Base-by-base conservation (phyloP, 176 grass and related monocot species). In the Hyparrhenia diplandra region DNA sequence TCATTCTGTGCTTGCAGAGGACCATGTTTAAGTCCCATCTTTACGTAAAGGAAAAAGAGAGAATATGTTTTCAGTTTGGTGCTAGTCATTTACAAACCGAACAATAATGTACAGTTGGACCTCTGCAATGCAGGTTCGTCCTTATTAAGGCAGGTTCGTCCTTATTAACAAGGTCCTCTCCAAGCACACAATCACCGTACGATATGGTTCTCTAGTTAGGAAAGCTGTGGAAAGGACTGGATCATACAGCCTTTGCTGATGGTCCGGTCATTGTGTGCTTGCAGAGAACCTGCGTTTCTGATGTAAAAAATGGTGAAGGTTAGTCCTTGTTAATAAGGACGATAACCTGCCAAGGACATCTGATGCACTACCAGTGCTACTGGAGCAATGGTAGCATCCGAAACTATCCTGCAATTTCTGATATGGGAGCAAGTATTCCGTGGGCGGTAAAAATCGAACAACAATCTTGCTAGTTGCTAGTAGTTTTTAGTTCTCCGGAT, bases 61-160 rank as follows among this genome's bases (percentile, higher is more conserved):
- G 55, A 82, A 85, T 74, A 81, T 74, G 32, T 42, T 83, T 85
- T 83, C 35, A 28, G 79, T 79, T 90, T 63, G 79, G 68, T 82
- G 59, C 32, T 40, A 42, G 40, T 61, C 60, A 79, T 55, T 83
- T 74, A 78, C 55, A 73, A 82, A 45, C 13, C 28, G 73, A 77
- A 82, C 0, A 79, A n/a, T n/a, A n/a, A n/a, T n/a, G n/a, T n/a
- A n/a, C n/a, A n/a, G n/a, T n/a, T n/a, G n/a, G n/a, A n/a, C n/a
- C n/a, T n/a, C n/a, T n/a, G n/a, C n/a, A n/a, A n/a, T n/a, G n/a
- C n/a, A n/a, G n/a, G n/a, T n/a, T n/a, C n/a, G n/a, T n/a, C n/a
- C n/a, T n/a, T n/a, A n/a, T n/a, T n/a, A n/a, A n/a, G n/a, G n/a
- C n/a, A n/a, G n/a, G n/a, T n/a, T n/a, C n/a, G n/a, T n/a, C n/a